phyloP scores from a whole-genome alignment of 2,329 filamentous ascomycete genomes.

The Penicillium brevicompactum region DNA sequence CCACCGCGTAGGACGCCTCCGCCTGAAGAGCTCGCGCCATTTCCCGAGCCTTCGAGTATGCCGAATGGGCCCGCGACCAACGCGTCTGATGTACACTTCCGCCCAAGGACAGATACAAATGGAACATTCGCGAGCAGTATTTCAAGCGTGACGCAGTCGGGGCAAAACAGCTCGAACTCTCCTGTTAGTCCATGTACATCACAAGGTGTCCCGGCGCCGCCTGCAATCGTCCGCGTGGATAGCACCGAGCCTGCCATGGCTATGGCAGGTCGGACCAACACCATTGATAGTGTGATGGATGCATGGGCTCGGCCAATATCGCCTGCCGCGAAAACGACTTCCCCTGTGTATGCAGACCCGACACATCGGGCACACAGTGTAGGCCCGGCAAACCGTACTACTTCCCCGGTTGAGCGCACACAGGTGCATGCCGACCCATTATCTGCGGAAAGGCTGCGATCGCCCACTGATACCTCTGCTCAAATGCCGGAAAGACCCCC shows the following conservation, averaged over 20 bases:
- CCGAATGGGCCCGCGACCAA: background rate
- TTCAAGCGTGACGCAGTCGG: conserved; percentile 4
- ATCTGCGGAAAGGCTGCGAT: background rate
- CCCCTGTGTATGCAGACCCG: conserved; percentile 10
- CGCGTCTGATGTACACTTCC: conserved; percentile 6
- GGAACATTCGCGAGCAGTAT: conserved; percentile 2
- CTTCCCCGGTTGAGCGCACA: conserved; percentile 14
- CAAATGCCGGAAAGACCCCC: conserved; percentile 12
- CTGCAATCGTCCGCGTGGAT: conserved; percentile 28
- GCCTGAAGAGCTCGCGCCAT: conserved; percentile 10
- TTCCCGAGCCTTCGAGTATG: conserved; percentile 12
- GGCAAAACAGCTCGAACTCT: conserved; percentile 15
- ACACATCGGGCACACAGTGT: conserved; percentile 10
- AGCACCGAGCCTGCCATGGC: conserved; percentile 33
- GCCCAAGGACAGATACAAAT: conserved; percentile 11
- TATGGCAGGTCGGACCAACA: conserved; percentile 33
- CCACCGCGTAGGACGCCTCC: conserved; percentile 15
- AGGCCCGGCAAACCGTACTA: conserved; percentile 12
- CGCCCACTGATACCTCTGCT: conserved; percentile 7
- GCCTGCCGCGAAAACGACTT: conserved; percentile 19
- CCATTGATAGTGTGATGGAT: conserved; percentile 48
- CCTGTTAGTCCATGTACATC: conserved; percentile 27
- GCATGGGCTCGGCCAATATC: conserved; percentile 44
- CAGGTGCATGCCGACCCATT: conserved; percentile 8
- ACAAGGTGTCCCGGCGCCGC: conserved; percentile 15